Percentiles rank a stretch among this genome's conserved stretches.
Conservation (phyloP, 805 yeast genomes). For the Wickerhamiella nectarea region DNA sequence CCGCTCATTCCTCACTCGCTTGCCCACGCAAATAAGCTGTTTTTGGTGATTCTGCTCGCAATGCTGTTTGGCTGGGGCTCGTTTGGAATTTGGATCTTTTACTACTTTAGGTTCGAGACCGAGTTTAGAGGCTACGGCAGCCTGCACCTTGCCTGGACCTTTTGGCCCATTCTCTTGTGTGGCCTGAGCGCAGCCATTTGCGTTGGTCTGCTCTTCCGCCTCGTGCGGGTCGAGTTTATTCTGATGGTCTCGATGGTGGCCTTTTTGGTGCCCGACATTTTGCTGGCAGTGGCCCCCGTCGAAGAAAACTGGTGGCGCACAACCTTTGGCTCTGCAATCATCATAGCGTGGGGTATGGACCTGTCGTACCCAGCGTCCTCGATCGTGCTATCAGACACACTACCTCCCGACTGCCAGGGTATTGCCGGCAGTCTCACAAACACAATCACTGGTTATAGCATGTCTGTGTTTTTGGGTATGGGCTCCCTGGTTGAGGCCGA, state of each 20-base stretch:
- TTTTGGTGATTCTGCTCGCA: conserved; percentile 33
- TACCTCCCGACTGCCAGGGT: conserved; percentile 58
- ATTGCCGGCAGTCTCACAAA: conserved; percentile 63
- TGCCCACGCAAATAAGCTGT: conserved; percentile 32
- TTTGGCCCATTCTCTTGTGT: conserved; percentile 34
- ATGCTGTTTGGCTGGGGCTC: conserved; percentile 63
- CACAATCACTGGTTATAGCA: conserved; percentile 60
- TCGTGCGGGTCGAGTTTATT: conserved; percentile 37
- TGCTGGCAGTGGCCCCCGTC: conserved; percentile 30
- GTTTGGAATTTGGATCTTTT: conserved; percentile 62
- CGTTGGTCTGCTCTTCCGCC: conserved; percentile 37
- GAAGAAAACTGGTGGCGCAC: conserved; percentile 47
- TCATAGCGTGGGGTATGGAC: conserved; percentile 65
- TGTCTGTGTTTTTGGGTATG: conserved; percentile 54
- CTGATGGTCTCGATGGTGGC: conserved; percentile 39
- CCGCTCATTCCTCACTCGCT: conserved; percentile 45
- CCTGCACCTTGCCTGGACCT: conserved; percentile 35
- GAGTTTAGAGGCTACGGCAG: conserved; percentile 38
- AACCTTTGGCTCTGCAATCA: conserved; percentile 40
- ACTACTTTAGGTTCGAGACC: conserved; percentile 39
- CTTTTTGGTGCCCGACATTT: conserved; percentile 39
- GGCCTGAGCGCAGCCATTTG: conserved; percentile 44
- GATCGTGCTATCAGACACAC: conserved; percentile 41
- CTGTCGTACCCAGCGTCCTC: conserved; percentile 65
- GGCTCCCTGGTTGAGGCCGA: conserved; percentile 32